Base-by-base conservation (phyloP, 148 eudicot genomes). In the Chenopodium formosanum region DNA sequence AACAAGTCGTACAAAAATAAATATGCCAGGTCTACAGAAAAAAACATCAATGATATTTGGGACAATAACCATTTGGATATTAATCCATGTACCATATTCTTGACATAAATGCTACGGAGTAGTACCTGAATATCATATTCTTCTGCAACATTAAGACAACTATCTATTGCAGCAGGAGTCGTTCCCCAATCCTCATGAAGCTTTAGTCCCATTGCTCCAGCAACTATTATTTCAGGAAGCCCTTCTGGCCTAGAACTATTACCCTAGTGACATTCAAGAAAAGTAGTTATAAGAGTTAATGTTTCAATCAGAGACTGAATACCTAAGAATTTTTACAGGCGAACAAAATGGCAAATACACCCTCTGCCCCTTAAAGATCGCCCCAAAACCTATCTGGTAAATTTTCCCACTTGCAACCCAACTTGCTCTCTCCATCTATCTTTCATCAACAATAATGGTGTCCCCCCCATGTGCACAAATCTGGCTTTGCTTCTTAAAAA, bases 131-230 rank as follows among this genome's bases (percentile, higher is more conserved):
- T 84, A 82, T 96, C 99, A 88, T 91, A 86, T 83, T 90, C 86
- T 58, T 92, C 95, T 20, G 92, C 98, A 89, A 96, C 94, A 44
- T 85, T 80, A 84, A 96, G 91, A 80, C 98, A 96, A 84, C 81
- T 91, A 74, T 94, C 99, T 84, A 96, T 96, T 32, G 93, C 97
- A 78, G 97, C 97, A 76, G 99, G 97, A 83, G 99, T 96, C 74
- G 91, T 89, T 84, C 99, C 99, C 99, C 99, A 94, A 80, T 96
- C 99, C 89, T 96, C 99, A 40, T 96, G 99, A 82, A 96, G 92
- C 87, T 96, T 96, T 85, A 96, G 87, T 75, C 99, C 98, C 98
- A 96, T 94, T 77, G 99, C 98, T 85, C 99, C 99, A 83, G 99
- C 98, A 78, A 82, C 87, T 78, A 96, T 73, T 81, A 96, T 90